Percentiles rank a stretch among this genome's conserved stretches.
These are phyloP conservation scores for Lathyrus sativus DNA, from an alignment of 306 rosid genomes.

Conservation along the genomic window DNA sequence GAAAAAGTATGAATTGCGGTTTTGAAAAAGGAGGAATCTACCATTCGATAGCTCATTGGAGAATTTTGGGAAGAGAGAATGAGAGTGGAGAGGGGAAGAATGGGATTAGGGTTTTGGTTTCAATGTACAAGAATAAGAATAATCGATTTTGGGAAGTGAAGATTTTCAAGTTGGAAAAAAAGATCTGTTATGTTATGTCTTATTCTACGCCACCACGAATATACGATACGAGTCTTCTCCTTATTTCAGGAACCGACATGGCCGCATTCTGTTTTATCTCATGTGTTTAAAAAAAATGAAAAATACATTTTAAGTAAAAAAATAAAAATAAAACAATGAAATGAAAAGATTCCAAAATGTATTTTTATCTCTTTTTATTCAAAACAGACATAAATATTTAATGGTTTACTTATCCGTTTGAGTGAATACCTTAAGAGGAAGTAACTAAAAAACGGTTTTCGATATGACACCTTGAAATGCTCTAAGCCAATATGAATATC, in stretches of 20 bases:
- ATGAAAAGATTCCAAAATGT: no score
- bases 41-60: constrained; percentile 41
- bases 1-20: background rate
- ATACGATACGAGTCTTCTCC: constrained; percentile 17
- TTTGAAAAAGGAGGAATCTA: constrained; percentile 36
- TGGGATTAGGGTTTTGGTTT: constrained; percentile 39
- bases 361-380: no score
- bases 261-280: constrained; percentile 25
- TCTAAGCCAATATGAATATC: no score
- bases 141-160: constrained; percentile 22
- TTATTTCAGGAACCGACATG: constrained; percentile 37
- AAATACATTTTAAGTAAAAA: no score
- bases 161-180: background rate
- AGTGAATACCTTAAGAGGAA: no score
- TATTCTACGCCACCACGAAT: constrained; percentile 35
- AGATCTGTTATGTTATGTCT: background rate
- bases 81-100: constrained; percentile 18
- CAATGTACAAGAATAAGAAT: background rate
- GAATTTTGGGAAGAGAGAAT: constrained; percentile 20
- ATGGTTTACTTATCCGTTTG: no score
- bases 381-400: no score
- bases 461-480: no score
- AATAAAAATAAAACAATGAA: no score
- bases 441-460: no score
- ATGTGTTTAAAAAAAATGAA: no score